These are phyloP conservation scores for Sphaerobolus stellatus DNA, from an alignment of 1,284 basidiomycete genomes.

Conservation along the genomic window DNA sequence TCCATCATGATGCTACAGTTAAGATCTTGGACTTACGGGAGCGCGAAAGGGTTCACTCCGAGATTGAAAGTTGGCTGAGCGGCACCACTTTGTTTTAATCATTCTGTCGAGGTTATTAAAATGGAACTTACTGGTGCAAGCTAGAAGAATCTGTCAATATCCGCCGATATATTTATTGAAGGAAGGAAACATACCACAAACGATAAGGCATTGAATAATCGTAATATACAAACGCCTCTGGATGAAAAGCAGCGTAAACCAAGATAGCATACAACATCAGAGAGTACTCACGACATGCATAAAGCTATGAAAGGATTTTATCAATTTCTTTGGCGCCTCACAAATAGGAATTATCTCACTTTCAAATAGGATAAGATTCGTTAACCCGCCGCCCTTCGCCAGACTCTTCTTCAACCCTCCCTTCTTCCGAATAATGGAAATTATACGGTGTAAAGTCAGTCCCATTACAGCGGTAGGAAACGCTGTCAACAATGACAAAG, in stretches of 20 bases:
- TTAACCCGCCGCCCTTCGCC: background rate
- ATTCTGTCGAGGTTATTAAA: background rate
- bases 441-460: slow-evolving; percentile 1
- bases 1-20: background rate
- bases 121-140: background rate
- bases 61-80: background rate
- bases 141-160: background rate
- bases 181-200: background rate
- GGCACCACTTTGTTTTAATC: background rate
- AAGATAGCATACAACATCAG: background rate
- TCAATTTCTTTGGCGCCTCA: background rate
- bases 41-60: background rate
- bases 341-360: background rate
- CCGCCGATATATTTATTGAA: background rate
- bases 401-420: background rate
- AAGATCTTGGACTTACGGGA: background rate
- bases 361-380: background rate
- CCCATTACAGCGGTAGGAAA: slow-evolving; percentile 1
- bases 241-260: background rate
- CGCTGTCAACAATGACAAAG: slow-evolving; percentile 2
- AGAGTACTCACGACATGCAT: background rate
- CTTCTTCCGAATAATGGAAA: background rate
- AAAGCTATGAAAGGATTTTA: background rate
- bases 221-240: background rate
- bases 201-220: background rate